Conservation (phyloP, 495 filamentous ascomycete genomes). For the Podospora anserina region DNA sequence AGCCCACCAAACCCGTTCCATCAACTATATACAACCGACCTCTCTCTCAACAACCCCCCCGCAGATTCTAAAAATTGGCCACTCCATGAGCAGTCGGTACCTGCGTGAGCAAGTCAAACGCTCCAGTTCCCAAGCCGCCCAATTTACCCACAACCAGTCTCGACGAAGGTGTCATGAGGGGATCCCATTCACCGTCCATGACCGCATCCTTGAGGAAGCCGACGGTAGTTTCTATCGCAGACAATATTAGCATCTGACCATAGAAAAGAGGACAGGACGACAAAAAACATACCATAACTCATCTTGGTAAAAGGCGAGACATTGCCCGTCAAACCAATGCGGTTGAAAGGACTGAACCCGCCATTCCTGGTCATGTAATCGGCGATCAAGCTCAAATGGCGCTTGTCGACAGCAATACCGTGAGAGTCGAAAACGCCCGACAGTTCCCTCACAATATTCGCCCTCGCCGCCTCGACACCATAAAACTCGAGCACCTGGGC, state of each 20-base stretch:
- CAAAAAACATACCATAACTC: conserved; percentile 64
- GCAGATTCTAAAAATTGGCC: conserved; percentile 17
- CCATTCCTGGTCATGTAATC: conserved; percentile 94
- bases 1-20: not conserved
- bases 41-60: not conserved
- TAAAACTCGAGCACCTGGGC: conserved; percentile 77
- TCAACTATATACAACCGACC: not conserved
- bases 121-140: conserved; percentile 80
- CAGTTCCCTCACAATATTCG: conserved; percentile 83
- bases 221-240: conserved; percentile 69
- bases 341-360: conserved; percentile 84
- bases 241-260: conserved; percentile 10
- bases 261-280: not conserved
- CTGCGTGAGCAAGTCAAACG: conserved; percentile 75
- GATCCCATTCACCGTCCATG: conserved; percentile 83
- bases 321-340: conserved; percentile 77
- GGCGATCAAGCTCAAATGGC: conserved; percentile 92
- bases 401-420: conserved; percentile 87
- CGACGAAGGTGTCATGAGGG: conserved; percentile 77
- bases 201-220: conserved; percentile 90
- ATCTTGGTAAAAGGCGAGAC: conserved; percentile 93
- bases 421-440: conserved; percentile 83
- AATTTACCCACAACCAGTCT: conserved; percentile 84
- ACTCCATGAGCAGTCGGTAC: conserved; percentile 39
- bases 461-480: conserved; percentile 89